phyloP scores from a whole-genome alignment of 768 basidiomycete species.

The Mycena epipterygia region DNA sequence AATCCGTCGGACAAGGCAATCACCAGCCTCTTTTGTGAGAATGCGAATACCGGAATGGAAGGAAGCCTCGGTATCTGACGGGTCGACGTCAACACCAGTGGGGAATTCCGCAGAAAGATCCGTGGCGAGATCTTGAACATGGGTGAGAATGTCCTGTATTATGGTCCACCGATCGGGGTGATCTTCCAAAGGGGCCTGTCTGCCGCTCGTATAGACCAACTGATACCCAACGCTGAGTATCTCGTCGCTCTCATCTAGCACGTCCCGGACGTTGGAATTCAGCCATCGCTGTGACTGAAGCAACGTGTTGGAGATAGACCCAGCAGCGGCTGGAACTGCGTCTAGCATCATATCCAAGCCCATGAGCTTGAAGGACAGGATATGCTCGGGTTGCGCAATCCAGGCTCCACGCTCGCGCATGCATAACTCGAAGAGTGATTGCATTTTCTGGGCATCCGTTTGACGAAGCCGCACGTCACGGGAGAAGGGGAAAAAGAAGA shows the following conservation, averaged over 20 bases:
- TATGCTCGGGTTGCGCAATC: slow-evolving; percentile 66
- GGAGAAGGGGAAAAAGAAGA: slow-evolving; percentile 67
- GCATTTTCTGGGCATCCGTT: slow-evolving; percentile 41
- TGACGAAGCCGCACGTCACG: slow-evolving; percentile 48
- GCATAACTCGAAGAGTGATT: slow-evolving; percentile 53
- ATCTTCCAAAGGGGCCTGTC: slow-evolving; percentile 52
- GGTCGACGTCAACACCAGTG: slow-evolving; percentile 38
- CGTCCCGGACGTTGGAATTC: slow-evolving; percentile 46
- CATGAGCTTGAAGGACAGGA: slow-evolving; percentile 65
- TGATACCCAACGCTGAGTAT: slow-evolving; percentile 63
- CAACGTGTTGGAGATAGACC: not conserved
- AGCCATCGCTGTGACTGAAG: slow-evolving; percentile 44
- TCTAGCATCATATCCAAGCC: slow-evolving; percentile 15
- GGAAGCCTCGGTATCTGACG: not conserved
- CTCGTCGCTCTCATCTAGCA: slow-evolving; percentile 64
- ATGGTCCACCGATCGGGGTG: slow-evolving; percentile 60
- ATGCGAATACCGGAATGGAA: slow-evolving; percentile 38
- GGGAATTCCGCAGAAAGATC: slow-evolving; percentile 34
- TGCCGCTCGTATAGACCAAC: slow-evolving; percentile 60
- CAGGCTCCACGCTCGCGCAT: slow-evolving; percentile 55
- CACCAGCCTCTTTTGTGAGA: slow-evolving; percentile 35
- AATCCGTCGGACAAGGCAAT: slow-evolving; percentile 31
- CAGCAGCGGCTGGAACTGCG: not conserved
- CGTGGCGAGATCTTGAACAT: slow-evolving; percentile 37
- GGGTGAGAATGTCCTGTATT: slow-evolving; percentile 53